Conservation (phyloP, 306 rosid genomes). For the Cyamopsis tetragonoloba region DNA sequence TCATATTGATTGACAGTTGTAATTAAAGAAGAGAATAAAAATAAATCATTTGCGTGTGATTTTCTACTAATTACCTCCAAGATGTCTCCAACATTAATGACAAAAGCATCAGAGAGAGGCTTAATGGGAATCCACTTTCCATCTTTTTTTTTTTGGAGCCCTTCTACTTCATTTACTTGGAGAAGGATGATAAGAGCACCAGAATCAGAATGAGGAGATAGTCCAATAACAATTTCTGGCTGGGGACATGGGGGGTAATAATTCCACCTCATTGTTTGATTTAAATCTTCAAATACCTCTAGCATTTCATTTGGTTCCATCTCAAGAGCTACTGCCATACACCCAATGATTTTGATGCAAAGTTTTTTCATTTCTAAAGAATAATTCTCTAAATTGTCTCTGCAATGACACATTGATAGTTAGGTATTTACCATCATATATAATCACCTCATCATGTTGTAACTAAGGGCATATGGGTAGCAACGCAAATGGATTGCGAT, state of each 20-base stretch:
- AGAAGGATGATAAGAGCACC: conserved; percentile 32
- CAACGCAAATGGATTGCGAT: too few species aligned
- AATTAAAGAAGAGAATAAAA: too few species aligned
- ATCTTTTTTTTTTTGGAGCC: conserved; percentile 39
- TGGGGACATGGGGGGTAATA: conserved; percentile 45
- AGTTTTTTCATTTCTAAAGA: not conserved
- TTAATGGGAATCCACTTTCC: conserved; percentile 35
- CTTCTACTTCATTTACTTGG: conserved; percentile 34
- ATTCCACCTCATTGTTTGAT: conserved; percentile 30
- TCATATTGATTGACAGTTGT: too few species aligned
- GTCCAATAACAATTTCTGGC: conserved; percentile 37
- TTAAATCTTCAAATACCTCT: conserved; percentile 8
- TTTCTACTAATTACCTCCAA: not conserved
- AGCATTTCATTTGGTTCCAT: conserved; percentile 18
- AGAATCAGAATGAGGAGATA: conserved; percentile 39
- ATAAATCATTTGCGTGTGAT: not conserved
- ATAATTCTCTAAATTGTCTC: conserved; percentile 21
- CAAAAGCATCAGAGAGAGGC: conserved; percentile 32
- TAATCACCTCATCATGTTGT: not conserved
- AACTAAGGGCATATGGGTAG: too few species aligned
- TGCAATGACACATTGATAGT: not conserved
- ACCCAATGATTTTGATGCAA: conserved; percentile 5
- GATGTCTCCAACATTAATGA: conserved; percentile 34
- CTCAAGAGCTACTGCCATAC: conserved; percentile 22
- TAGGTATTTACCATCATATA: not conserved